phyloP scores from a whole-genome alignment of 202 grass and related monocot genomes.

The Panicum virgatum region DNA sequence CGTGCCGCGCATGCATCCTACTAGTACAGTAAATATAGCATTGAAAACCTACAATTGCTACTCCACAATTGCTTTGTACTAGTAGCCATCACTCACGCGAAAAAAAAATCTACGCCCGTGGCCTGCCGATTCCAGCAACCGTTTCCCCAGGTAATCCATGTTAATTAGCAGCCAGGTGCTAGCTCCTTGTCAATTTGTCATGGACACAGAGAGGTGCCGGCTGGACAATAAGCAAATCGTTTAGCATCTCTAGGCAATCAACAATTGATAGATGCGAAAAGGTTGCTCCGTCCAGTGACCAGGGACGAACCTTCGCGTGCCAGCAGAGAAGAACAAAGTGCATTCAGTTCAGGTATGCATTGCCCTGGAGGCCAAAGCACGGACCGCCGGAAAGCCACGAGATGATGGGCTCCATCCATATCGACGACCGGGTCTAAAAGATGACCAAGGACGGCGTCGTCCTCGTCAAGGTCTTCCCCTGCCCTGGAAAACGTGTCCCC shows the following conservation, averaged over 20 bases:
- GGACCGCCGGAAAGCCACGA: neutral
- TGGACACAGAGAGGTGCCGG: neutral
- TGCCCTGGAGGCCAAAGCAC: slow-evolving; percentile 13
- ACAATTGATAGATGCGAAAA: neutral
- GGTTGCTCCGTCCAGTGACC: no score
- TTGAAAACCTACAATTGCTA: neutral
- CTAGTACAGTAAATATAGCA: neutral
- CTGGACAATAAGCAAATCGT: neutral
- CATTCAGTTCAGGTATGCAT: neutral
- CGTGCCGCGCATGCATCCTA: no score
- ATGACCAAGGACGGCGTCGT: neutral
- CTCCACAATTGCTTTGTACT: neutral
- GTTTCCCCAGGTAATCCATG: neutral
- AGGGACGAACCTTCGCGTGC: neutral
- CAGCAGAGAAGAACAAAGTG: neutral
- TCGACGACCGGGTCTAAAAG: slow-evolving; percentile 8
- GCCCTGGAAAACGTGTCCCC: neutral
- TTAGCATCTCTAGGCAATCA: neutral
- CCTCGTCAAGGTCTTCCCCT: neutral
- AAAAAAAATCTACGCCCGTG: neutral
- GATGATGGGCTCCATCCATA: neutral
- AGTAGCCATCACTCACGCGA: neutral
- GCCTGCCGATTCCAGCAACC: neutral
- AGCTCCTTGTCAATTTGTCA: neutral
- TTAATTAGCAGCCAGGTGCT: neutral